Evolutionary conservation across 345 rosid genomes (phyloP).

Genomic region (Rhizophora apiculata): DNA sequence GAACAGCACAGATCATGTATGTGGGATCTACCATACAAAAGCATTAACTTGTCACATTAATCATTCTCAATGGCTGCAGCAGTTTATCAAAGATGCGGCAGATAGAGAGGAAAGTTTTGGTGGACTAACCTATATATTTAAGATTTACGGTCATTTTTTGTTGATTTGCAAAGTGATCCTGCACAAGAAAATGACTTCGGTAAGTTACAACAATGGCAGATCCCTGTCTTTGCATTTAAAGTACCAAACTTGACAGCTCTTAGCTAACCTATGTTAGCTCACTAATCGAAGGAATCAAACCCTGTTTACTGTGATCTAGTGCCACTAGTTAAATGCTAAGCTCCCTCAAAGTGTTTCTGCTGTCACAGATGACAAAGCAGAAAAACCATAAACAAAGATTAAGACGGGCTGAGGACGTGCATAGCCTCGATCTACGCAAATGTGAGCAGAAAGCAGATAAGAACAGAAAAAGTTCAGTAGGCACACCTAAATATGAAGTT

Average conservation of each 20-base stretch:
- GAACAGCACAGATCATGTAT: constrained; percentile 26
- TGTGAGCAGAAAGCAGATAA: background rate
- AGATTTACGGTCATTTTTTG: constrained; percentile 19
- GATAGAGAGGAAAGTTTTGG: background rate
- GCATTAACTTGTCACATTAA: background rate
- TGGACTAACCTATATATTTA: constrained; percentile 22
- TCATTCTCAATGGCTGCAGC: background rate
- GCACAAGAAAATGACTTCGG: background rate
- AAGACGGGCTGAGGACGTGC: too few species aligned
- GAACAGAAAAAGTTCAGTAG: background rate
- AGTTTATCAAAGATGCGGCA: background rate
- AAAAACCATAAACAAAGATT: too few species aligned
- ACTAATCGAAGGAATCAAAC: too few species aligned
- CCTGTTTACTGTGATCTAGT: too few species aligned
- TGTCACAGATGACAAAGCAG: too few species aligned
- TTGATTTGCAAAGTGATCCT: constrained; percentile 22
- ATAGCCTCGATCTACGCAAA: background rate
- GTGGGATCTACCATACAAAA: constrained; percentile 15
- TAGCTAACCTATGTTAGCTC: background rate
- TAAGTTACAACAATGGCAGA: background rate
- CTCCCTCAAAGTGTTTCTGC: too few species aligned
- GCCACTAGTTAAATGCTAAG: too few species aligned
- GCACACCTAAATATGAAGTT: background rate
- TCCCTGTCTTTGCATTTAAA: background rate
- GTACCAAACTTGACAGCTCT: background rate